A percentile compares a stretch with the other conserved stretches of the same genome.
These are phyloP conservation scores for Sporopachydermia lactativora DNA, from an alignment of 805 yeast species.

Conservation along the genomic window DNA sequence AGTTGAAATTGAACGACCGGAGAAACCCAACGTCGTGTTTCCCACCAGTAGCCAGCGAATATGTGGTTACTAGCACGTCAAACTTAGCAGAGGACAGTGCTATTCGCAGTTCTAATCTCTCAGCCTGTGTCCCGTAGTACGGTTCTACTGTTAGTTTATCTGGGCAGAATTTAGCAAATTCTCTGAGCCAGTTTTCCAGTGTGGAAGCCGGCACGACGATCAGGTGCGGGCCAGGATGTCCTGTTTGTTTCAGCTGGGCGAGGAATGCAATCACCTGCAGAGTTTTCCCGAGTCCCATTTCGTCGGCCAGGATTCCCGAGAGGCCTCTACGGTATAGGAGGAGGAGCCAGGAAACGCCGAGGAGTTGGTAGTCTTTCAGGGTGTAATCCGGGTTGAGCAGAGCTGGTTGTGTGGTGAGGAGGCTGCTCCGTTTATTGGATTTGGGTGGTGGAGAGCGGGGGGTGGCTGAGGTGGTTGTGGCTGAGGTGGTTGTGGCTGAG, in stretches of 20 bases:
- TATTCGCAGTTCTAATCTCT: slow-evolving; percentile 73
- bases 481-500: too few species aligned
- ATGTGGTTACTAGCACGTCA: slow-evolving; percentile 91
- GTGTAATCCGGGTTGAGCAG: slow-evolving; percentile 47
- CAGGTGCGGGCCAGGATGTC: slow-evolving; percentile 69
- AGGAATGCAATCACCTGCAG: slow-evolving; percentile 90
- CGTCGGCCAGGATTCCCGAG: slow-evolving; percentile 94
- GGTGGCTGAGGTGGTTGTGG: slow-evolving; percentile 4
- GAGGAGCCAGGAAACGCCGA: slow-evolving; percentile 91
- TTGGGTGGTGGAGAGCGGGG: slow-evolving; percentile 4
- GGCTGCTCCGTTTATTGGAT: slow-evolving; percentile 19
- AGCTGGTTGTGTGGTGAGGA: slow-evolving; percentile 59
- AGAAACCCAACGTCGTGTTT: slow-evolving; percentile 72
- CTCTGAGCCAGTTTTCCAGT: slow-evolving; percentile 94
- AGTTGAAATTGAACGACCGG: slow-evolving; percentile 62
- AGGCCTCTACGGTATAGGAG: slow-evolving; percentile 62
- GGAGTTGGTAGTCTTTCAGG: slow-evolving; percentile 84
- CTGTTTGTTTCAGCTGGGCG: slow-evolving; percentile 65
- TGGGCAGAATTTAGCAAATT: slow-evolving; percentile 83
- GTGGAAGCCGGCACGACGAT: slow-evolving; percentile 96
- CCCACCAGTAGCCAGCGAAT: slow-evolving; percentile 79
- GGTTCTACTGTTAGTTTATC: slow-evolving; percentile 61
- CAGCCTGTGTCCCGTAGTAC: slow-evolving; percentile 79
- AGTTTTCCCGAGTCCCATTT: slow-evolving; percentile 93
- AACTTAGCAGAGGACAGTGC: slow-evolving; percentile 35